Evolutionary conservation across 1,284 basidiomycete species (phyloP).

Genomic region (Volvariella surrecta): DNA sequence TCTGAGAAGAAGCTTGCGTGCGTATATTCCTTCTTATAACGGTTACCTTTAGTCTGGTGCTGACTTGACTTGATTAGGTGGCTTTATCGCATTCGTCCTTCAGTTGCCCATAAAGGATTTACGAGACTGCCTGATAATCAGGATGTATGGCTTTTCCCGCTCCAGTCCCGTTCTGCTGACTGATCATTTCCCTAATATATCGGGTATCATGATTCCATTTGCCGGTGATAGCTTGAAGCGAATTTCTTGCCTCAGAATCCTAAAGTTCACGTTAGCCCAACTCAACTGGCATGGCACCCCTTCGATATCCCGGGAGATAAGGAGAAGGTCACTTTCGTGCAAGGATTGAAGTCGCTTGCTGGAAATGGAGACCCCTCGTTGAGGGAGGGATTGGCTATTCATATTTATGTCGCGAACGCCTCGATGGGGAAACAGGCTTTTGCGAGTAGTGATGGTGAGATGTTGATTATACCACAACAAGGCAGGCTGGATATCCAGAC

Average conservation of each 20-base stretch:
- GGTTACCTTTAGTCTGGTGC: no score
- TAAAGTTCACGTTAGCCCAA: slow-evolving; percentile 52
- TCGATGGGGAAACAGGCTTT: slow-evolving; percentile 61
- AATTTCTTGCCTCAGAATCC: slow-evolving; percentile 53
- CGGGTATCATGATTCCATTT: no score
- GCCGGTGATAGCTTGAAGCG: slow-evolving; percentile 36
- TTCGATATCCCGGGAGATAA: slow-evolving; percentile 42
- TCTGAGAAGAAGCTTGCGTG: slow-evolving; percentile 30
- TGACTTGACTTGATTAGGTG: no score
- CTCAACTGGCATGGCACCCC: slow-evolving; percentile 65
- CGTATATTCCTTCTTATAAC: no score
- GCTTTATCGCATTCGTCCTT: slow-evolving; percentile 60
- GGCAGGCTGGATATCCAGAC: slow-evolving; percentile 63
- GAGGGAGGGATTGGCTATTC: slow-evolving; percentile 53
- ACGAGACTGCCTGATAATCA: slow-evolving; percentile 43
- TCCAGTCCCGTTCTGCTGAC: no score
- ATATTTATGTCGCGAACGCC: slow-evolving; percentile 52
- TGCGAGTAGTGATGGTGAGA: slow-evolving; percentile 62
- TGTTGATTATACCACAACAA: slow-evolving; percentile 59
- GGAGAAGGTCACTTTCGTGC: slow-evolving; percentile 46
- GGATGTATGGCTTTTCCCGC: slow-evolving; percentile 32
- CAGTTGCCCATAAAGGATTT: slow-evolving; percentile 63
- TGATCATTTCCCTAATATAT: not conserved
- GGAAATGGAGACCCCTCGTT: slow-evolving; percentile 58
- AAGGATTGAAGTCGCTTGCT: slow-evolving; percentile 55